phyloP scores from a whole-genome alignment of 2,329 filamentous ascomycete species.

The Parafenestella ontariensis region DNA sequence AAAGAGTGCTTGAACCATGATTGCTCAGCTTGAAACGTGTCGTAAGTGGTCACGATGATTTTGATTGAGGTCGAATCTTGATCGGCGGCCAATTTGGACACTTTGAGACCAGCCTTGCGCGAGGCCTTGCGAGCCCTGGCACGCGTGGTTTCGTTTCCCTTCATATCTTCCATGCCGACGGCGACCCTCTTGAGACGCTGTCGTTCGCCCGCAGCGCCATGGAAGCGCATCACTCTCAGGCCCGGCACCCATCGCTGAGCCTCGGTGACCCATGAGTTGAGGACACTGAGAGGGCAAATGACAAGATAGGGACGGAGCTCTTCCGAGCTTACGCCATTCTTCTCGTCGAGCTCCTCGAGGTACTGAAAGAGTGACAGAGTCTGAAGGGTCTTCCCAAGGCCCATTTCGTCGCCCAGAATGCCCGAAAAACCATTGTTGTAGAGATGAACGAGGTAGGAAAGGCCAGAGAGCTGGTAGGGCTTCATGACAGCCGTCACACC shows the following conservation, averaged over 20 bases:
- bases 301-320: conserved; percentile 93
- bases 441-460: conserved; percentile 98
- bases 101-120: conserved; percentile 71
- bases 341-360: conserved; percentile 87
- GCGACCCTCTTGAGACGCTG: conserved; percentile 70
- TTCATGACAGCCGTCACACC: conserved; percentile 70
- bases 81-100: conserved; percentile 36
- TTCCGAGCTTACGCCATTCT: conserved; percentile 43
- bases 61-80: conserved; percentile 41
- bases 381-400: conserved; percentile 98
- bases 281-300: conserved; percentile 92
- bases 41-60: conserved; percentile 91
- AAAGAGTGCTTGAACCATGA: conserved; percentile 89
- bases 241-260: conserved; percentile 97
- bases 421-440: conserved; percentile 99
- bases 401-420: conserved; percentile 98
- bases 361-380: conserved; percentile 97
- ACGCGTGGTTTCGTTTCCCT: conserved; percentile 65
- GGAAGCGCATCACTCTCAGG: conserved; percentile 87
- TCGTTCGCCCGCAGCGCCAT: conserved; percentile 83
- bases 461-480: conserved; percentile 95
- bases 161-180: conserved; percentile 54
- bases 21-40: conserved; percentile 98
- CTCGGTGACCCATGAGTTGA: conserved; percentile 97
- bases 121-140: conserved; percentile 88